Conservation (phyloP, 352 stramenopile species). For the Peronospora destructor region DNA sequence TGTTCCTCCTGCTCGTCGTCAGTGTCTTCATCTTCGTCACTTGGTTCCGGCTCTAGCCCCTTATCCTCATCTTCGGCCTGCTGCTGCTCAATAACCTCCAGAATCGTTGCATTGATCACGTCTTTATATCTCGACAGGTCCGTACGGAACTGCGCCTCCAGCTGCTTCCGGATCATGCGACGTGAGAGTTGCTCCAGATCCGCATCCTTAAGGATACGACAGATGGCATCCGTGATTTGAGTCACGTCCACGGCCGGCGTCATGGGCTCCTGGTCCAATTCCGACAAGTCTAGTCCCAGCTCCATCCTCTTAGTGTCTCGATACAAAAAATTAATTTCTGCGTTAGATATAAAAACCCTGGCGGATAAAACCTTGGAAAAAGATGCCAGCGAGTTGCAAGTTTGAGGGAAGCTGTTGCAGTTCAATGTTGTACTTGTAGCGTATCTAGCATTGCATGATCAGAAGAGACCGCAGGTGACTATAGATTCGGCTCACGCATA, state of each 20-base stretch:
- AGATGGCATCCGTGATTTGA: constrained; percentile 66
- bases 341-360: neutral
- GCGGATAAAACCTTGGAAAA: neutral
- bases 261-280: constrained; percentile 34
- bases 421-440: no score
- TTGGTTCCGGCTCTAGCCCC: constrained; percentile 41
- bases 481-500: no score
- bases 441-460: no score
- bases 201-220: constrained; percentile 65
- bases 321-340: neutral
- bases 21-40: constrained; percentile 38
- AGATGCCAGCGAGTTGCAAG: no score
- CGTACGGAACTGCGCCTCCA: constrained; percentile 68
- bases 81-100: constrained; percentile 77
- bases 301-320: constrained; percentile 15
- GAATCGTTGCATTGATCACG: constrained; percentile 76
- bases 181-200: constrained; percentile 82
- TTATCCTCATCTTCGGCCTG: constrained; percentile 55
- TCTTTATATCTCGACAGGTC: constrained; percentile 79
- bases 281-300: constrained; percentile 54
- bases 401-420: no score
- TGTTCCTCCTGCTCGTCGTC: constrained; percentile 34
- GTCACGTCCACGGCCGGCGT: constrained; percentile 44
- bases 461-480: no score
- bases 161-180: constrained; percentile 83